phyloP scores from a whole-genome alignment of 352 stramenopile species.

The Pythium dissotocum region DNA sequence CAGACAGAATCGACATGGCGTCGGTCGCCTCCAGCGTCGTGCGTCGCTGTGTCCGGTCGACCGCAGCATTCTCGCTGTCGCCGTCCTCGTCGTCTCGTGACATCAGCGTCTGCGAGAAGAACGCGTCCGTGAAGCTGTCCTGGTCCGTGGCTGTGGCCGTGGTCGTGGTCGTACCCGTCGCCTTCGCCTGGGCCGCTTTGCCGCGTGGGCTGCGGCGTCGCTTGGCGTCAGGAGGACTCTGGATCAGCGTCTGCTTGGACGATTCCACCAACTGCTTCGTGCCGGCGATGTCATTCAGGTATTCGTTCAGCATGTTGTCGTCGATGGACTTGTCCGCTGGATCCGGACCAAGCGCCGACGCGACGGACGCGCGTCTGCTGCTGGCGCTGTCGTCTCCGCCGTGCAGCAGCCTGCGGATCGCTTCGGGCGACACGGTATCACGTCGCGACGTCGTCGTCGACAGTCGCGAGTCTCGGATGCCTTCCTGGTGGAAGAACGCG shows the following conservation, averaged over 20 bases:
- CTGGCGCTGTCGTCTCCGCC: conserved; percentile 2
- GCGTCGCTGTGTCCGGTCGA: conserved; percentile 23
- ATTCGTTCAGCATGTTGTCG: conserved; percentile 14
- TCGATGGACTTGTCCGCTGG: conserved; percentile 5
- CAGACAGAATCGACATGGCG: conserved; percentile 43
- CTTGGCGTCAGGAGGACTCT: conserved; percentile 7
- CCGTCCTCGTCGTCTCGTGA: conserved; percentile 29
- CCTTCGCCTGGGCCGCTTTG: not conserved
- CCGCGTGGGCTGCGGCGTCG: conserved; percentile 7
- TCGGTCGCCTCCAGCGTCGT: conserved; percentile 58
- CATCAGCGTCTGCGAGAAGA: conserved; percentile 54
- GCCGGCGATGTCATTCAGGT: conserved; percentile 12
- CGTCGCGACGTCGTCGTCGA: conserved; percentile 19
- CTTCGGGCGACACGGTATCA: conserved; percentile 37
- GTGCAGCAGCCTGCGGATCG: conserved; percentile 31
- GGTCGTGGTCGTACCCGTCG: not conserved
- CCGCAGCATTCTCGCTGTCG: conserved; percentile 10
- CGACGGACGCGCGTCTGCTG: conserved; percentile 14
- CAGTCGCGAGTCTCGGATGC: conserved; percentile 17
- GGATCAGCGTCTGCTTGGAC: conserved; percentile 36
- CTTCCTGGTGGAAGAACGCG: conserved; percentile 29
- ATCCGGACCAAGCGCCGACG: conserved; percentile 4
- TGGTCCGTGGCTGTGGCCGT: no score
- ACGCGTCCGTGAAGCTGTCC: conserved; percentile 55
- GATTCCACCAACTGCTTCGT: conserved; percentile 27